Evolutionary conservation across 495 filamentous ascomycete species (phyloP).

Genomic region (Xylaria telfairii): DNA sequence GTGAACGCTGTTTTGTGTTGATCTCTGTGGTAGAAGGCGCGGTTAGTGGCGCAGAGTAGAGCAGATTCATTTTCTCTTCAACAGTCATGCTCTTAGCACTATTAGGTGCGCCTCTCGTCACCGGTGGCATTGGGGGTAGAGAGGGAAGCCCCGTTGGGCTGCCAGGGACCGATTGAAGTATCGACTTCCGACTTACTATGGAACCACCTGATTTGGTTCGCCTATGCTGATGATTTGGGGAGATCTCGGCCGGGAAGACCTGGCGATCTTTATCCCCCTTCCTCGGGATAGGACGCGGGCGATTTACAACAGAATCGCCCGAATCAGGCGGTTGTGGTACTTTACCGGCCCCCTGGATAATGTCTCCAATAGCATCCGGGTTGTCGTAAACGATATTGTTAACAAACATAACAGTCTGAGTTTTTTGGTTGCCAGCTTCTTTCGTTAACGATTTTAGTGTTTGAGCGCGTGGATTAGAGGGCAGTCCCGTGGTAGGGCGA

Average conservation of each 20-base stretch:
- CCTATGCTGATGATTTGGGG: slow-evolving; percentile 42
- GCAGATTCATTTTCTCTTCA: slow-evolving; percentile 56
- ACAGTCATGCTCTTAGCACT: slow-evolving; percentile 61
- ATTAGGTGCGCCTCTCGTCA: slow-evolving; percentile 45
- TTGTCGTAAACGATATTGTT: slow-evolving; percentile 59
- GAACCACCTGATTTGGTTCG: slow-evolving; percentile 55
- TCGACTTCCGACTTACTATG: slow-evolving; percentile 48
- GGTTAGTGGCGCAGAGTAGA: slow-evolving; percentile 53
- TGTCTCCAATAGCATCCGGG: slow-evolving; percentile 50
- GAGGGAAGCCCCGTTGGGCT: slow-evolving; percentile 56
- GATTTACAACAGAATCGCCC: slow-evolving; percentile 51
- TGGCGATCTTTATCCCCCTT: slow-evolving; percentile 47
- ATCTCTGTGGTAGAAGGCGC: slow-evolving; percentile 29
- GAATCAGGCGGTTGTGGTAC: slow-evolving; percentile 35
- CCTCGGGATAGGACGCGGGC: slow-evolving; percentile 59
- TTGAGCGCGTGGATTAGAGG: slow-evolving; percentile 55
- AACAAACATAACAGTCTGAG: slow-evolving; percentile 59
- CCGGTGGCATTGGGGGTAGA: slow-evolving; percentile 51
- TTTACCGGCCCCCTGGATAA: slow-evolving; percentile 49
- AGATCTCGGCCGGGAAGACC: slow-evolving; percentile 50
- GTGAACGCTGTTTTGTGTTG: slow-evolving; percentile 42
- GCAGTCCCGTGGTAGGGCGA: slow-evolving; percentile 55
- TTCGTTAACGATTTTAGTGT: slow-evolving; percentile 41
- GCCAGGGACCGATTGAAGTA: slow-evolving; percentile 49
- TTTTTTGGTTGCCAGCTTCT: slow-evolving; percentile 39